These are phyloP conservation scores for Nitzschia putrida DNA, from an alignment of 108 stramenopile genomes.

Conservation along the genomic window DNA sequence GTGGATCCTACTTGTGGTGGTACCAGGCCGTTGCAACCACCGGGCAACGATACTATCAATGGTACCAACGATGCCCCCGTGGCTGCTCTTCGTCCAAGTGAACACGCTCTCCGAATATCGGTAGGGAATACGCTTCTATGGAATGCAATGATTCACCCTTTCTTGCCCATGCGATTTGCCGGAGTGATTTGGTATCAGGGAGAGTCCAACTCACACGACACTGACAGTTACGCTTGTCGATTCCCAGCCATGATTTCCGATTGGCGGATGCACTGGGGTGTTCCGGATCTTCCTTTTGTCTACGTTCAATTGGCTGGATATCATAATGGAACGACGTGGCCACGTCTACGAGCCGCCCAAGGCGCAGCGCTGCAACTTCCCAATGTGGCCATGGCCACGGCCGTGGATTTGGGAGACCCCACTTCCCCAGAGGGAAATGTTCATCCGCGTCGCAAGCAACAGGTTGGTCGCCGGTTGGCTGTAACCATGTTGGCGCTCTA, in stretches of 20 bases:
- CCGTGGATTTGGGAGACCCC: slow-evolving; percentile 31
- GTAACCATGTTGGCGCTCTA: slow-evolving; percentile 3
- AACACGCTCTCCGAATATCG: background rate
- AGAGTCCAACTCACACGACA: slow-evolving; percentile 24
- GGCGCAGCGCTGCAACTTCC: slow-evolving; percentile 19
- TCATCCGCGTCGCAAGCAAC: slow-evolving; percentile 33
- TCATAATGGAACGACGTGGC: background rate
- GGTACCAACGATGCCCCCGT: background rate
- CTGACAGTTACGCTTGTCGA: slow-evolving; percentile 24
- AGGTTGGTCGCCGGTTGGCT: slow-evolving; percentile 25
- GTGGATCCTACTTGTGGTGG: slow-evolving; percentile 30
- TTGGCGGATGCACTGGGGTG: slow-evolving; percentile 30
- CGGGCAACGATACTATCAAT: background rate
- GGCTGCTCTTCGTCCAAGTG: background rate
- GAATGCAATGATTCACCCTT: slow-evolving; percentile 44
- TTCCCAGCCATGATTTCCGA: slow-evolving; percentile 43
- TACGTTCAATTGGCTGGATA: slow-evolving; percentile 34
- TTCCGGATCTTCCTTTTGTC: slow-evolving; percentile 12
- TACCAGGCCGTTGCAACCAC: slow-evolving; percentile 1
- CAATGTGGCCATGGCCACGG: slow-evolving; percentile 18
- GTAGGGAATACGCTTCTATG: slow-evolving; percentile 4
- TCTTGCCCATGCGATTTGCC: slow-evolving; percentile 19
- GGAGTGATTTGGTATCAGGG: slow-evolving; percentile 42
- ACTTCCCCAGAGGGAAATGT: slow-evolving; percentile 18
- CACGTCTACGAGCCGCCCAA: slow-evolving; percentile 26